Evolutionary conservation across 768 basidiomycete genomes (phyloP).

Genomic region (Lepiota venenata): DNA sequence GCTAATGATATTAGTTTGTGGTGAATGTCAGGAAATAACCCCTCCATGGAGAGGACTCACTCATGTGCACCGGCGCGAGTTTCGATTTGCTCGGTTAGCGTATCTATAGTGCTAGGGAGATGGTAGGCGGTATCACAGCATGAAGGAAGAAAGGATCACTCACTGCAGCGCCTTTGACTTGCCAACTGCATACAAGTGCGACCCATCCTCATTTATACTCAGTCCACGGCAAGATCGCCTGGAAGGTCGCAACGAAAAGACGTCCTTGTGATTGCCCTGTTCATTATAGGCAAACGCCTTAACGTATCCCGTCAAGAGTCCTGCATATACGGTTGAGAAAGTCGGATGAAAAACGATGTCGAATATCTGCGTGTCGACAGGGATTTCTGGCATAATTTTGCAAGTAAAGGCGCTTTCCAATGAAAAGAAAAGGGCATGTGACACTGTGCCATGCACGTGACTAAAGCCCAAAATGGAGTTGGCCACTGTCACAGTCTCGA

Average conservation of each 20-base stretch:
- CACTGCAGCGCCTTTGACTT: constrained; percentile 81
- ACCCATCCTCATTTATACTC: constrained; percentile 63
- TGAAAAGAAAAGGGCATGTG: not conserved
- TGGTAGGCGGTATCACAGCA: constrained; percentile 14
- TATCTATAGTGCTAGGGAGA: constrained; percentile 60
- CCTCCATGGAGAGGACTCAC: constrained; percentile 39
- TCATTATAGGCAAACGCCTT: constrained; percentile 81
- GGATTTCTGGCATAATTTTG: constrained; percentile 53
- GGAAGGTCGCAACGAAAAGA: constrained; percentile 68
- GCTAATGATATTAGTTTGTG: constrained; percentile 29
- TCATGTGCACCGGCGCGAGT: constrained; percentile 58
- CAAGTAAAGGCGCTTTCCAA: not conserved
- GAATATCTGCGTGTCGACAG: constrained; percentile 77
- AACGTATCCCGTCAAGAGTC: constrained; percentile 78
- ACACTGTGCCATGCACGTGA: not conserved
- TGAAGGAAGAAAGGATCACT: constrained; percentile 26
- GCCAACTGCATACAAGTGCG: constrained; percentile 70
- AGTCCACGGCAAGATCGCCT: constrained; percentile 84
- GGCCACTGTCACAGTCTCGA: not conserved
- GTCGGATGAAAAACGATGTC: constrained; percentile 87
- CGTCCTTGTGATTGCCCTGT: constrained; percentile 50
- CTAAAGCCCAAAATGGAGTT: not conserved
- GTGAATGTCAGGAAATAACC: not conserved
- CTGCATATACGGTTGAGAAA: constrained; percentile 66
- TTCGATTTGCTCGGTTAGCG: constrained; percentile 48